These are phyloP conservation scores for Chaetomium sp. DNA, from an alignment of 2,329 filamentous ascomycete genomes.

Conservation along the genomic window DNA sequence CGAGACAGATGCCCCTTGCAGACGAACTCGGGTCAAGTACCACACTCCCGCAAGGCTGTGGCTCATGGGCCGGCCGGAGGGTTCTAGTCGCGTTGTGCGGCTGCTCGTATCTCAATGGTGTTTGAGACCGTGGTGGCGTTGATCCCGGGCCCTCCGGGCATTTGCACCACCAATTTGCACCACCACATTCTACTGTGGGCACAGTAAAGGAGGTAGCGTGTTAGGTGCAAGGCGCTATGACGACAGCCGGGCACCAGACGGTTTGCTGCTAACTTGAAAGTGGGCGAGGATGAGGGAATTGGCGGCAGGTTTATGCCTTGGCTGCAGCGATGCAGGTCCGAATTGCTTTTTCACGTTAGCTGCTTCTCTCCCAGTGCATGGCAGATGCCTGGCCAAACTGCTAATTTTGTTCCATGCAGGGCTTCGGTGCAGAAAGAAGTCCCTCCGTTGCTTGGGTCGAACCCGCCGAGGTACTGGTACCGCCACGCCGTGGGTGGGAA, in stretches of 20 bases:
- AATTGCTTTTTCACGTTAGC: neutral
- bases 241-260: neutral
- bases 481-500: conserved; percentile 4
- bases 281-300: neutral
- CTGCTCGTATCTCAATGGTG: conserved; percentile 16
- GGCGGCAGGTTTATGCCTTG: neutral
- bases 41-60: neutral
- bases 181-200: neutral
- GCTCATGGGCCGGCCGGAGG: neutral
- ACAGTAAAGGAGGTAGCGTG: neutral
- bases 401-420: conserved; percentile 9
- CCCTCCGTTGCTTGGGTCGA: neutral
- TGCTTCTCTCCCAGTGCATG: conserved; percentile 1
- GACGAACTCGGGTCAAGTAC: neutral
- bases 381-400: neutral
- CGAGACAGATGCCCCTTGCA: neutral
- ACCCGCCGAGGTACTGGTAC: conserved; percentile 15
- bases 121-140: conserved; percentile 5
- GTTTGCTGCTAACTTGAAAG: neutral
- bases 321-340: conserved; percentile 2
- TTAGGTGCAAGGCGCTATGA: neutral
- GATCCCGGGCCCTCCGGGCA: neutral
- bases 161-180: neutral
- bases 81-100: conserved; percentile 11
- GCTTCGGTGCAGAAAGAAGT: conserved; percentile 17